Evolutionary conservation across 2,329 filamentous ascomycete species (phyloP), one percentile per base, ranked within the genome.

Genomic region (Ramularia endophylla): DNA sequence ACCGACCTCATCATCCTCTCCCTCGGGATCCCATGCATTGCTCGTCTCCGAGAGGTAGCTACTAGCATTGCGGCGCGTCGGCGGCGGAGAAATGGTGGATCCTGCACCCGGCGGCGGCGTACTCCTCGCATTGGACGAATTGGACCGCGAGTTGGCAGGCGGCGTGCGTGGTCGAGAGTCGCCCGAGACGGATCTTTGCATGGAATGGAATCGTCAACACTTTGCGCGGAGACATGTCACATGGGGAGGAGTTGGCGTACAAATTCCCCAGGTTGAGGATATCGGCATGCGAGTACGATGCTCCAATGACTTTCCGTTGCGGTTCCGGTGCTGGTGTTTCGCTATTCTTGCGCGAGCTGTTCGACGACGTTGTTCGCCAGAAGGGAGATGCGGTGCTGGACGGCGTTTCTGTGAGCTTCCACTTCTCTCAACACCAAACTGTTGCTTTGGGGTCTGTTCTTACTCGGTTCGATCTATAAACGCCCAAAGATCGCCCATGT

Each of bases 271-370:
- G 84, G 65, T 90, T 94, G 56, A 95, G 74, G 60, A 95, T 87
- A 67, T 97, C 89, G 19, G 90, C 87, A 66, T 98, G 92, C 11
- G 92, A 97, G 63, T 98, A 98, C 33, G 89, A 84, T 42, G 92
- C 92, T 54, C 92, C 92, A 45, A 97, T 85, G 27, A 98, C 85
- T 47, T 90, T 77, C 57, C 37, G 80, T 7, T 15, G 32, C 20
- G 32, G 32, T 69, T 54, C 69, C 77, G 51, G 44, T 15, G 67
- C 70, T 72, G 66, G 62, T 70, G 66, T 66, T 78, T 69, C 64
- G 75, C 46, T 65, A 35, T 51, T 53, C 38, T 55, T 54, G 36
- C 54, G 52, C 34, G 57, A 52, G 38, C 64, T 61, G 50, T 62
- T 68, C 66, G 73, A 67, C 33, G 74, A 70, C 53, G 73, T 67